Conservation (phyloP, 306 rosid species). For the Delonix regia region DNA sequence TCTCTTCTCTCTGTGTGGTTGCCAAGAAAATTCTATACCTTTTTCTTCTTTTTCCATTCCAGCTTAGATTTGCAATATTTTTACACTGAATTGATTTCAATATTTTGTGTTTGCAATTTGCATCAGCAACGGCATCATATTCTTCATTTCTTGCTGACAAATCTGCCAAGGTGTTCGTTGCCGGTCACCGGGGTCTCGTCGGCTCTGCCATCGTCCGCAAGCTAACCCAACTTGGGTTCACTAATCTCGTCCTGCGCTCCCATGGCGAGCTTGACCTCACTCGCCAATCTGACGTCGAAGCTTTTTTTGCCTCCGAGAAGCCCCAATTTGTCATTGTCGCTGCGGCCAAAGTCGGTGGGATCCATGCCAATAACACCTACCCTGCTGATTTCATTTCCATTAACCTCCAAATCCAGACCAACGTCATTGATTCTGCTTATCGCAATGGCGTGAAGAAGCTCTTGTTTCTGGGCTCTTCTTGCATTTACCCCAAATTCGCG, state of each 20-base stretch:
- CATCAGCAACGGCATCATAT: constrained; percentile 45
- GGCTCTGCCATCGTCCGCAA: constrained; percentile 90
- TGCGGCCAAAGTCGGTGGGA: constrained; percentile 99
- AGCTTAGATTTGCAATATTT: constrained; percentile 18
- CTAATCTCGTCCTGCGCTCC: constrained; percentile 65
- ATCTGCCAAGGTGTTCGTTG: constrained; percentile 87
- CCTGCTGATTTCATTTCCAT: constrained; percentile 88
- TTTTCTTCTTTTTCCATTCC: background rate
- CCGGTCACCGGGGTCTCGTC: constrained; percentile 94
- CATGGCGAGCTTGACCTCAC: constrained; percentile 88
- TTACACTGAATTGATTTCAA: background rate
- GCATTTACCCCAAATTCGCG: constrained; percentile 94
- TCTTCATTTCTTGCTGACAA: constrained; percentile 64
- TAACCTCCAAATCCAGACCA: constrained; percentile 94
- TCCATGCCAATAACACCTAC: constrained; percentile 92
- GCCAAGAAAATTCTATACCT: constrained; percentile 4
- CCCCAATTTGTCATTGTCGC: constrained; percentile 82
- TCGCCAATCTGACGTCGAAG: constrained; percentile 81
- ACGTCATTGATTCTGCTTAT: constrained; percentile 77
- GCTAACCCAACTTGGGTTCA: constrained; percentile 72
- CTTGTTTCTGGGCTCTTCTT: constrained; percentile 86
- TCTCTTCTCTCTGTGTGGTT: constrained; percentile 30
- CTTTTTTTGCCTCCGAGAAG: constrained; percentile 75
- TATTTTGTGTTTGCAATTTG: background rate
- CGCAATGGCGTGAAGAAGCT: constrained; percentile 76